Base-by-base conservation (phyloP, 2,329 filamentous ascomycete genomes). In the Hypoxylon sp. region DNA sequence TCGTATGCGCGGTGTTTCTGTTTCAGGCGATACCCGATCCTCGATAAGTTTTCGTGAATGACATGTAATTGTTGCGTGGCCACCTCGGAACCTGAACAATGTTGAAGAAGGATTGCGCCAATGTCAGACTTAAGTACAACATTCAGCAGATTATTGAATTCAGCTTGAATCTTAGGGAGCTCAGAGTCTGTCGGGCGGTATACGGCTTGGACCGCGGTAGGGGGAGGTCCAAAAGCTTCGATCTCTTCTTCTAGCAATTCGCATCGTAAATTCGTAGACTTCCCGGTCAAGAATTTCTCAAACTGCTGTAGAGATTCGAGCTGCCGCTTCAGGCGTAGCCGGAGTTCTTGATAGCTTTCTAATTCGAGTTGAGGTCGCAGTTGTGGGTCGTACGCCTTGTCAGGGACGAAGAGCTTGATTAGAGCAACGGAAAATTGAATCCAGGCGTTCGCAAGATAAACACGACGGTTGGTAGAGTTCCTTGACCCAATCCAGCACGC, bases 361-460 rank as follows among this genome's bases (percentile, higher is more conserved):
- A 88, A 86, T 71, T 93, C 90, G 16, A 97, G 85, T 54, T 86
- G 82, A 4, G 87, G 86, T 54, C 86, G 83, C 62, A 90, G 82
- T 63, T 90, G 87, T 1, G 96, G 96, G 77, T 99, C 96, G 73
- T 95, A 96, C 2, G 91, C 86, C 70, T 90, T 90, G 77, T 97
- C 91, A 0, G 96, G 94, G 2, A 98, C 89, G 74, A 95, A 97
- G 2, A 97, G 83, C 67, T 87, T 87, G 50, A 98, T 83, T 39
- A 90, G 87, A 14, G 90, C 90, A 19, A 94, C 79, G 1, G 92
- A 90, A 65, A 97, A 89, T 53, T 91, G 84, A 27, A 94, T 84
- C 88, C 94, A 96, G 4, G 91, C 90, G 21, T 90, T 79, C 19
- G 87, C 85, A 19, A 83, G 79, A 53, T 79, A 77, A 1, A 73